Evolutionary conservation across 2,329 filamentous ascomycete genomes (phyloP).

Genomic region (Sporothrix euskadiensis): DNA sequence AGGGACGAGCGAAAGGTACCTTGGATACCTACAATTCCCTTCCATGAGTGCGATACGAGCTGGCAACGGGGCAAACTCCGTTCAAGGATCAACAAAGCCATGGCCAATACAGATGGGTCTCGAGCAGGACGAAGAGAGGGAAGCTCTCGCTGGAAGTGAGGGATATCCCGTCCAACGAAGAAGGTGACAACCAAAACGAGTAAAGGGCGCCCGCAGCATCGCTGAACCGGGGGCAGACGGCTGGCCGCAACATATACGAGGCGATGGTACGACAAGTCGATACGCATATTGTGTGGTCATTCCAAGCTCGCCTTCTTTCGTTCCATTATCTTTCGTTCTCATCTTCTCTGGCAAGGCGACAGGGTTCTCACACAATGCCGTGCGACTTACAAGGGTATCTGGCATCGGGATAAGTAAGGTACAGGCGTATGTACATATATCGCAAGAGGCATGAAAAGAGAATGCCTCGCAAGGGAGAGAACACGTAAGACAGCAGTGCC

Average conservation of each 20-base stretch:
- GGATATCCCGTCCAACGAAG: neutral
- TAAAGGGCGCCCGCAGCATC: slow-evolving; percentile 4
- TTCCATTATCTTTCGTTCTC: neutral
- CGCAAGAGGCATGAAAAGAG: neutral
- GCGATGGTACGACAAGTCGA: slow-evolving; percentile 19
- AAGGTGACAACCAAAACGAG: neutral
- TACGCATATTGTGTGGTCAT: neutral
- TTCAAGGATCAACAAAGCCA: neutral
- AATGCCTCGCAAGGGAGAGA: neutral
- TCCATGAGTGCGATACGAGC: neutral
- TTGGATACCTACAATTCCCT: neutral
- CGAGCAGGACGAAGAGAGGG: neutral
- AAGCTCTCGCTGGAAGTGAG: neutral
- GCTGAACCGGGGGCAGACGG: neutral
- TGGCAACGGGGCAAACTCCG: neutral
- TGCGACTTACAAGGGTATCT: neutral
- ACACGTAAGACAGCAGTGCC: neutral
- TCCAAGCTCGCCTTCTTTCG: neutral
- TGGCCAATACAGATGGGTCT: neutral
- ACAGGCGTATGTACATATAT: neutral
- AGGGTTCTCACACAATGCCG: neutral
- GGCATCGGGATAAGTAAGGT: neutral
- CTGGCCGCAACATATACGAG: neutral
- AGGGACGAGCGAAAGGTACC: neutral
- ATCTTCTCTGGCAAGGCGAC: neutral